Evolutionary conservation across 2,329 filamentous ascomycete species (phyloP), one percentile per base, ranked within the genome.

Genomic region (Tolypocladium guangdongense): DNA sequence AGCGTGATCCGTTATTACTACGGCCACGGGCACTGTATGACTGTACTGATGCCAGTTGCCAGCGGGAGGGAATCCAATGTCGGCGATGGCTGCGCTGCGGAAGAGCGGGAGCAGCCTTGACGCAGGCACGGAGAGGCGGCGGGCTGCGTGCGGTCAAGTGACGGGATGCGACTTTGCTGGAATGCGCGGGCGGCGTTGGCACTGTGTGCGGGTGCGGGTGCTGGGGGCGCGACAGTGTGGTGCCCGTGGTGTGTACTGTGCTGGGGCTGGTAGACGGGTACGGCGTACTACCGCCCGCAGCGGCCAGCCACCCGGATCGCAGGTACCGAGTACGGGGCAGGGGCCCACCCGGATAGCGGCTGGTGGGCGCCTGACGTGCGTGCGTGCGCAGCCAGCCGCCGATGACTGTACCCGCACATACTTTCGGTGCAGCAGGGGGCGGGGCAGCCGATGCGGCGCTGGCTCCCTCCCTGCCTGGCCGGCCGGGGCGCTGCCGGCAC

Each of bases 131-230:
- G 18, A 38, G 32, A 52, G 35, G 48, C 33, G 4, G 38, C 50
- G n/a, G 35, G 18, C 35, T 48, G 30, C 39, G 24, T 38, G 16
- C 50, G 41, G 50, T 52, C 50, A 52, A 52, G 50, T 52, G 50
- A 52, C 50, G 30, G 30, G 30, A 14, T 30, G 8, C 20, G 38
- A 30, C 32, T 20, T 32, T 41, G 32, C 22, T 52, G 43, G 41
- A 39, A 52, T 52, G 50, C 50, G 48, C 12, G 48, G 35, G 22
- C 35, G 35, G 7, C 36, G 20, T 27, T 30, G 48, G 35, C 48
- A 50, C 48, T 50, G 48, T 50, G 48, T 30, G 48, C 35, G 7
- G 35, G 14, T 27, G 22, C 48, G 35, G 27, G 16, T 7, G 36
- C 36, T 12, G 48, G 48, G 39, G 48, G 35, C 39, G 48, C 36